Percentiles rank a stretch among this genome's conserved stretches.
phyloP scores from a whole-genome alignment of 257 asterid genomes.

The Solanum infundibuliforme region DNA sequence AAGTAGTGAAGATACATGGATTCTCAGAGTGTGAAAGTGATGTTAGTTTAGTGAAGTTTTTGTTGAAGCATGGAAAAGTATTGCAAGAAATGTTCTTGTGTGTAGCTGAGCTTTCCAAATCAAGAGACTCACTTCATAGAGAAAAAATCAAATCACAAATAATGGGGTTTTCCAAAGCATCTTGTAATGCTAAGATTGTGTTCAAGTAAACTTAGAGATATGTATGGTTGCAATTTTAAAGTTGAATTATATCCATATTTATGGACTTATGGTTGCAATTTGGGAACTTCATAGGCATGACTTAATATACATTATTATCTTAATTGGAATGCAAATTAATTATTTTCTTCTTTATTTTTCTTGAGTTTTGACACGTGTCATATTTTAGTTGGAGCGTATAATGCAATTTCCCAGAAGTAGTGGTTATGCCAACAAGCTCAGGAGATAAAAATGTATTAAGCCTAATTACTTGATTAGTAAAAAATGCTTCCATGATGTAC shows the following conservation, averaged over 20 bases:
- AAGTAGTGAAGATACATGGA: slow-evolving; percentile 58
- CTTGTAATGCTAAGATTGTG: slow-evolving; percentile 50
- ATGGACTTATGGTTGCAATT: not conserved
- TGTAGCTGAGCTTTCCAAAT: slow-evolving; percentile 24
- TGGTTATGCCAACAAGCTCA: not conserved
- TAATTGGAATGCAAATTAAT: not conserved
- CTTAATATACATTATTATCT: not conserved
- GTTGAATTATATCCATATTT: not conserved
- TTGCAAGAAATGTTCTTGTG: slow-evolving; percentile 40
- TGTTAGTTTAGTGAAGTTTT: slow-evolving; percentile 48
- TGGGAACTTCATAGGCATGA: not conserved
- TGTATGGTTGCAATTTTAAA: not conserved
- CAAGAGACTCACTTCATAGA: slow-evolving; percentile 36
- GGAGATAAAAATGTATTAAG: not conserved
- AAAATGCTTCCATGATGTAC: not conserved
- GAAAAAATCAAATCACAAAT: slow-evolving; percentile 58
- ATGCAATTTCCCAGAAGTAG: not conserved
- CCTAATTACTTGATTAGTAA: not conserved
- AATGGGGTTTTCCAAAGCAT: slow-evolving; percentile 64
- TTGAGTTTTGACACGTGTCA: not conserved
- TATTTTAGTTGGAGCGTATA: not conserved
- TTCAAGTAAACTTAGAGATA: slow-evolving; percentile 20
- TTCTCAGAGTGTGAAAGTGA: slow-evolving; percentile 49
- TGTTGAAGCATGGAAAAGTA: slow-evolving; percentile 62
- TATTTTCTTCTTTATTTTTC: not conserved